Evolutionary conservation across 1,284 basidiomycete genomes (phyloP).

Genomic region (Inonotus hispidus): DNA sequence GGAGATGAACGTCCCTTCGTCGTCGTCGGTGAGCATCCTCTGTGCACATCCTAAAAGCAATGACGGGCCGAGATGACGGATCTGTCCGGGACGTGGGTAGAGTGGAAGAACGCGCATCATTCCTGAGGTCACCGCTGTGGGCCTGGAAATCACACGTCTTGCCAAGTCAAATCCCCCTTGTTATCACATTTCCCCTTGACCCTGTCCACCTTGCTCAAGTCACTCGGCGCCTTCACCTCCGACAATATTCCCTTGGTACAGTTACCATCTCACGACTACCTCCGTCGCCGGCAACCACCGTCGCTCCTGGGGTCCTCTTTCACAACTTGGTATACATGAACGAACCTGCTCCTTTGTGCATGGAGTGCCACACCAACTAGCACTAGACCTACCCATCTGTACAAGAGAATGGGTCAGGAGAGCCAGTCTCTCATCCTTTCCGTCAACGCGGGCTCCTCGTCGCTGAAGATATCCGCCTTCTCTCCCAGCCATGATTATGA

Average conservation of each 20-base stretch:
- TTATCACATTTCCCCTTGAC: too few relatives aligned
- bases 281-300: not conserved
- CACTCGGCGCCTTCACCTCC: not conserved
- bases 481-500: constrained; percentile 24
- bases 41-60: too few relatives aligned
- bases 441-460: constrained; percentile 70
- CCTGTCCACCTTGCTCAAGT: not conserved
- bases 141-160: not conserved
- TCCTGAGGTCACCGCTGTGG: constrained; percentile 1
- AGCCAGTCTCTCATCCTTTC: constrained; percentile 43
- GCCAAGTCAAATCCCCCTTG: not conserved
- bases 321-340: not conserved
- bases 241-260: not conserved
- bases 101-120: not conserved
- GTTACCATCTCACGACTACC: not conserved
- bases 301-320: not conserved
- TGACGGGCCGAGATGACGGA: not conserved
- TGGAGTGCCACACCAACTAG: constrained; percentile 25
- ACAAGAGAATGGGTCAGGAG: not conserved
- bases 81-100: not conserved
- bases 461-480: constrained; percentile 72
- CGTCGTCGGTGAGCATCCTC: too few relatives aligned
- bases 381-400: not conserved
- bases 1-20: too few relatives aligned
- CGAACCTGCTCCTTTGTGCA: constrained; percentile 23